phyloP scores from a whole-genome alignment of 192 early-diverging fungal genomes.

The Allomyces javanicus region DNA sequence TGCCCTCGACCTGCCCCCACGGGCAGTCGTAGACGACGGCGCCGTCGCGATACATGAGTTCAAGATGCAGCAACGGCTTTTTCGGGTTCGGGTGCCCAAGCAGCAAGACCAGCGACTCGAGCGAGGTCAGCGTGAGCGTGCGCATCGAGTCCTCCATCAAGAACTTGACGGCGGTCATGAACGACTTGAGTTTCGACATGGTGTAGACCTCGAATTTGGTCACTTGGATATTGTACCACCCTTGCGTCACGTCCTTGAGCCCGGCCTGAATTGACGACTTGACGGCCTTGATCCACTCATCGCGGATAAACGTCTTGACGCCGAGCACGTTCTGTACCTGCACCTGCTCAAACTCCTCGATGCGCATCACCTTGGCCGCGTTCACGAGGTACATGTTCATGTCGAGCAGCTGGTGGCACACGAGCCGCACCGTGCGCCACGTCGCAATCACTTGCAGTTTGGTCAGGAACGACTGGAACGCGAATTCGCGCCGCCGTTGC shows the following conservation, averaged over 20 bases:
- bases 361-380: constrained; percentile 28
- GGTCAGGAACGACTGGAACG: constrained; percentile 30
- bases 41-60: constrained; percentile 29
- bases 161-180: constrained; percentile 40
- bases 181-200: constrained; percentile 32
- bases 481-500: constrained; percentile 12
- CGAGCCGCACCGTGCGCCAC: constrained; percentile 24
- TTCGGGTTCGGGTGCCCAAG: constrained; percentile 1
- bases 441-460: constrained; percentile 31
- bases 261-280: constrained; percentile 26
- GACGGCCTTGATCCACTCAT: constrained; percentile 29
- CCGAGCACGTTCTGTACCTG: constrained; percentile 27
- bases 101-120: not conserved
- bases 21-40: constrained; percentile 30
- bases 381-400: constrained; percentile 1
- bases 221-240: constrained; percentile 45
- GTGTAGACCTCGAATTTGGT: constrained; percentile 38
- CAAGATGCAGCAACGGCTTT: constrained; percentile 30
- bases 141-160: constrained; percentile 42
- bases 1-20: constrained; percentile 16
- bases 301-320: constrained; percentile 26
- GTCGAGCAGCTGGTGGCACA: constrained; percentile 23
- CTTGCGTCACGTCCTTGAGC: constrained; percentile 41
- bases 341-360: constrained; percentile 39
- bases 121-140: constrained; percentile 8